A percentile compares a stretch with the other conserved stretches of the same genome.
Conservation (phyloP, 1,284 basidiomycete species). For the Lentinus polychrous region DNA sequence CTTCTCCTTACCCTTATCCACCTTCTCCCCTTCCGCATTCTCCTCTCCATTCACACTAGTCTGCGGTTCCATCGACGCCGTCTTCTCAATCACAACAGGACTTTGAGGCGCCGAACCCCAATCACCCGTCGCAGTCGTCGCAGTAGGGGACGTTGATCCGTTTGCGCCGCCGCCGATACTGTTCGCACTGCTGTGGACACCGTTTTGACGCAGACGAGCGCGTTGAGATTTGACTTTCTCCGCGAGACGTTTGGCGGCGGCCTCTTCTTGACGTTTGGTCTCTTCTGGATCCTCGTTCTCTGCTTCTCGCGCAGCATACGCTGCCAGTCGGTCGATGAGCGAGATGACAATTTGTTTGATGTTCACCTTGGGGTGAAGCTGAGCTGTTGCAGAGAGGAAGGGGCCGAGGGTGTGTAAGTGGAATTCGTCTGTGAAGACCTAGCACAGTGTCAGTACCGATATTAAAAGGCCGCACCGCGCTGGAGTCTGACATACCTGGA, state of each 20-base stretch:
- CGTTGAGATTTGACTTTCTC: conserved; percentile 80
- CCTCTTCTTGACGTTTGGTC: conserved; percentile 85
- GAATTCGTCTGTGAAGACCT: conserved; percentile 97
- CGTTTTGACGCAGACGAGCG: conserved; percentile 49
- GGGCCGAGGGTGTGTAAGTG: conserved; percentile 88
- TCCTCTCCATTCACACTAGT: conserved; percentile 19
- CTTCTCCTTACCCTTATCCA: conserved; percentile 50
- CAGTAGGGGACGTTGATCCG: conserved; percentile 15
- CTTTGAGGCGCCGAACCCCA: conserved; percentile 28
- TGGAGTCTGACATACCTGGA: conserved; percentile 55
- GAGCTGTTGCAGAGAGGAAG: conserved; percentile 90
- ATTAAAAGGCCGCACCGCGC: not conserved
- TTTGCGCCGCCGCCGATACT: conserved; percentile 8
- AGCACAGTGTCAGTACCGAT: not conserved
- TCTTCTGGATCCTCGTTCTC: conserved; percentile 54
- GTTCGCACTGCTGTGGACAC: conserved; percentile 3
- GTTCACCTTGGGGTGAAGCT: conserved; percentile 92
- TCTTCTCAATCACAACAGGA: conserved; percentile 15
- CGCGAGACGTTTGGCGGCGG: conserved; percentile 77
- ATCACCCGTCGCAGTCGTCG: conserved; percentile 17
- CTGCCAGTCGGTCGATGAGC: conserved; percentile 89
- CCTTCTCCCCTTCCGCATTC: conserved; percentile 30
- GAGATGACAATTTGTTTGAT: conserved; percentile 97
- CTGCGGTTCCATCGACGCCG: conserved; percentile 12
- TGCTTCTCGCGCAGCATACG: conserved; percentile 61